Conservation (phyloP, 2,329 filamentous ascomycete genomes). For the Neobulgaria alba region DNA sequence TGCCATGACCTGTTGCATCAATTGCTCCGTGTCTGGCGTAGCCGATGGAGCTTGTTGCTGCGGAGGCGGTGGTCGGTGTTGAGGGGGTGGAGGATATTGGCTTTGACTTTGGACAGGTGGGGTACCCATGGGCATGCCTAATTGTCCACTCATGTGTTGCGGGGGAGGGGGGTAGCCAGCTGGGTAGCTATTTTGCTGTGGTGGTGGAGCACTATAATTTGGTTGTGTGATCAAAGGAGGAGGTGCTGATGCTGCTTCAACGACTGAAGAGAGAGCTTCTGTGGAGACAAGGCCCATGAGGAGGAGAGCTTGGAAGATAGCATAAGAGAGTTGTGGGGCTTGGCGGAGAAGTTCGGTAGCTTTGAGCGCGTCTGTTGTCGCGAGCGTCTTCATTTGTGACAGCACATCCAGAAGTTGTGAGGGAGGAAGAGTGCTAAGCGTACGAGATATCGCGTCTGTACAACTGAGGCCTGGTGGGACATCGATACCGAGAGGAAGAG, state of each 20-base stretch:
- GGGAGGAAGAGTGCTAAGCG: conserved; percentile 76
- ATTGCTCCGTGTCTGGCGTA: conserved; percentile 52
- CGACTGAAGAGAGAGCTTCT: conserved; percentile 69
- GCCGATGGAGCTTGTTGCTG: conserved; percentile 33
- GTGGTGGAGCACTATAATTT: conserved; percentile 18
- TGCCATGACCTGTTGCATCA: conserved; percentile 73
- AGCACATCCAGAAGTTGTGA: conserved; percentile 89
- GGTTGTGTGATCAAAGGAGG: conserved; percentile 36
- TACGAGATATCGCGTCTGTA: conserved; percentile 85
- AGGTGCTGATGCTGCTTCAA: conserved; percentile 46
- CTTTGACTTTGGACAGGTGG: conserved; percentile 37
- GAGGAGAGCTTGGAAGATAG: conserved; percentile 87
- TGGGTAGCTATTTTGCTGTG: conserved; percentile 28
- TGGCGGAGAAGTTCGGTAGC: conserved; percentile 80
- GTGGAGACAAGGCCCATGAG: conserved; percentile 89
- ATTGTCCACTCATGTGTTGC: conserved; percentile 30
- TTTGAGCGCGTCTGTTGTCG: conserved; percentile 70
- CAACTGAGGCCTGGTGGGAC: conserved; percentile 75
- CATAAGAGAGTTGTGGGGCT: conserved; percentile 87
- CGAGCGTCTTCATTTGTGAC: conserved; percentile 85
- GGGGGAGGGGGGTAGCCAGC: conserved; percentile 32
- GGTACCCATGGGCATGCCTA: conserved; percentile 31
- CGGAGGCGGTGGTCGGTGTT: conserved; percentile 33
- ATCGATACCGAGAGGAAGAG: conserved; percentile 76
- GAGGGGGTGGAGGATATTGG: conserved; percentile 15